Base-by-base conservation (phyloP, 2,329 filamentous ascomycete genomes). In the Trichophyton verrucosum region DNA sequence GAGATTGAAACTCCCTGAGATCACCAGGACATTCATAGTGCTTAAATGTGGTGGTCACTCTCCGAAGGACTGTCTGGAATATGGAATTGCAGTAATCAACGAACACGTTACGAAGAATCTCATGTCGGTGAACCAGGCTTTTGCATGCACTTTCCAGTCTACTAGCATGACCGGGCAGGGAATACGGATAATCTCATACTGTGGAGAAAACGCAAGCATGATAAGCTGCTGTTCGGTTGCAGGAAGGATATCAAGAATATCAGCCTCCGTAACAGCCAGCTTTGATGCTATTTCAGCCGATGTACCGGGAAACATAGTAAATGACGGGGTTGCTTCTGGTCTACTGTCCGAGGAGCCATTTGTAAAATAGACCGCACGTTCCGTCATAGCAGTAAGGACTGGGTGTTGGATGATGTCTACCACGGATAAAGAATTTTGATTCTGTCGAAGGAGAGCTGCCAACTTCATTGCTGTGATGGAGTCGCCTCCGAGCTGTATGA, bases 61-160 rank as follows among this genome's bases (percentile, higher is more conserved):
- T 49, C 11, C 36, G n/a, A 3, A 24, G 8, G 24, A 24, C 20
- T 9, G 40, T 24, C 33, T 33, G 46, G 8, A 47, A 5, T 11
- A 57, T 15, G 2, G 15, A 30, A 2, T 33, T 44, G 27, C 38
- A 11, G 17, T 9, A 17, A 5, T 53, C 42, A 17, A 51, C 1
- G 17, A 61, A 61, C 13, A 42, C n/a, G 5, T 44, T 55, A 15
- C 60, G 60, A 5, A 61, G 44, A 3, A 59, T 61, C 8, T 8
- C 13, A 15, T 61, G 27, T 1, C 36, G 9, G 7, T 30, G 2
- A 17, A 61, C 13, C 4, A 59, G 9, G 22, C 17, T 9, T 4
- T 55, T 9, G 57, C 60, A 61, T 9, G 60, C 56, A n/a, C 9
- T n/a, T 11, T 30, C 17, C 8, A 61, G 15, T 9, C 38, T 13